Evolutionary conservation across 106 monocot genomes (phyloP), one percentile per base, ranked within the genome.

Genomic region (Gastrodia elata): DNA sequence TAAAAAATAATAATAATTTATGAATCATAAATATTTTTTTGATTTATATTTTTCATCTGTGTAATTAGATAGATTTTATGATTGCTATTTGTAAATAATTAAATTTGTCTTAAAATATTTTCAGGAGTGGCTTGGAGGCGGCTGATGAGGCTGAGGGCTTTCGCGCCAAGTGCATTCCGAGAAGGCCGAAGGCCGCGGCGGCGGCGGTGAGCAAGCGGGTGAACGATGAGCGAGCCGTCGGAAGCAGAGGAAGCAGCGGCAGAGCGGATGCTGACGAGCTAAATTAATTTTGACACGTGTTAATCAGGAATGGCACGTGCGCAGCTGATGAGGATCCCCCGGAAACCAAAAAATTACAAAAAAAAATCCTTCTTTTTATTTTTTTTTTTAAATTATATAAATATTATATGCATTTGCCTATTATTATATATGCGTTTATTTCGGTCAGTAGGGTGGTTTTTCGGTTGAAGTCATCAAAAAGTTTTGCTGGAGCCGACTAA

Each of bases 81-180:
- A n/a, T n/a, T n/a, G n/a, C n/a, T n/a, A n/a, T n/a, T n/a, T n/a
- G n/a, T n/a, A n/a, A n/a, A n/a, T n/a, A n/a, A n/a, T n/a, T n/a
- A n/a, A n/a, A 18, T 46, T 46, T 46, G 18, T 64, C 9, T 52
- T n/a, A n/a, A n/a, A n/a, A n/a, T n/a, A n/a, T 2, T n/a, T 48
- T 48, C 83, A 87, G 89, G 80, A 55, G 35, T 81, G 78, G 81
- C 20, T 52, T 83, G 35, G 5, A 80, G 37, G 83, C 2, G n/a
- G 85, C 81, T 52, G 78, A 78, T 43, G 84, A 87, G 64, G 57
- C 75, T 11, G 89, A 83, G 6, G 77, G 74, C 20, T 80, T 78
- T n/a, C 79, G 78, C 36, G 73, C 81, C 22, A 93, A 86, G 61
- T 94, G 94, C 80, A 80, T 94, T 37, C 94, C 94, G 8, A 85